Conservation (phyloP, 208 protist species). For the Leishmania amazonensis region DNA sequence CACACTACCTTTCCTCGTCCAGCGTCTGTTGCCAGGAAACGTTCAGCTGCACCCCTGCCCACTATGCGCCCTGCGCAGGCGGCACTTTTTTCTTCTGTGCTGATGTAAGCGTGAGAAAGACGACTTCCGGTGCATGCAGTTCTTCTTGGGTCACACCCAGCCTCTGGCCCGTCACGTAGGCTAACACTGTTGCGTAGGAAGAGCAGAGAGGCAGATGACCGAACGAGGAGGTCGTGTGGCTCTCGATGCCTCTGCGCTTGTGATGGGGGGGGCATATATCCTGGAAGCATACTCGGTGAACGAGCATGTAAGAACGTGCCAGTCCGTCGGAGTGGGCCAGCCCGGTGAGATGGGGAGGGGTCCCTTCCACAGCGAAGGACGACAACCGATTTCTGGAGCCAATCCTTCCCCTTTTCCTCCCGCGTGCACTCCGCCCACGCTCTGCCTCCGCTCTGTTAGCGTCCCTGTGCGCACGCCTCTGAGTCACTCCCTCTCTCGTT, state of each 20-base stretch:
- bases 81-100: not conserved
- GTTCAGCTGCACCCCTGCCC: not conserved
- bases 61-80: not conserved
- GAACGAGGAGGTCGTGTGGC: not conserved
- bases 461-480: not conserved
- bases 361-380: not conserved
- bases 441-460: not conserved
- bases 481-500: not conserved
- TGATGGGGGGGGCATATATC: not conserved
- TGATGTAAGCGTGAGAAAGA: not conserved
- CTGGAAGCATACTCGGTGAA: not conserved
- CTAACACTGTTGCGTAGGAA: not conserved
- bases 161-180: not conserved
- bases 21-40: not conserved
- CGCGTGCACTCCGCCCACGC: too few species aligned
- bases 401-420: not conserved
- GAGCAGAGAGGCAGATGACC: not conserved
- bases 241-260: not conserved
- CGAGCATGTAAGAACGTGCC: not conserved
- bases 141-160: not conserved
- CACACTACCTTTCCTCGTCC: not conserved
- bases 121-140: not conserved
- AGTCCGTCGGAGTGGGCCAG: not conserved
- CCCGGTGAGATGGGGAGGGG: not conserved
- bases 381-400: not conserved